phyloP scores from a whole-genome alignment of 805 yeast species.

The Candida easanensis region DNA sequence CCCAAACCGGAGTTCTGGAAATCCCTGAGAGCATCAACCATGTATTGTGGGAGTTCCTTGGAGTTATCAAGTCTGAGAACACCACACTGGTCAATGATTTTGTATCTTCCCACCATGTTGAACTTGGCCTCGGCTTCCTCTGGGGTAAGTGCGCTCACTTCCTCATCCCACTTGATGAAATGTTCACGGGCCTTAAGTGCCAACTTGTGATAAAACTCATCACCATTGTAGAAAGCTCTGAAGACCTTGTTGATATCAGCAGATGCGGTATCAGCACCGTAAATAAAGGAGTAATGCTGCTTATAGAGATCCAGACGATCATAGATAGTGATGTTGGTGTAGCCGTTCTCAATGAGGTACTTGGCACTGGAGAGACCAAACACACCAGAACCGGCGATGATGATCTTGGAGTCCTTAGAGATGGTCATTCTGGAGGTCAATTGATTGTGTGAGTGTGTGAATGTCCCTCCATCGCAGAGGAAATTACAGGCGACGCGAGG shows the following conservation, averaged over 20 bases:
- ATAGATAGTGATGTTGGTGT: constrained; percentile 35
- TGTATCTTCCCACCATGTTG: constrained; percentile 13
- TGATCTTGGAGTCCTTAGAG: constrained; percentile 24
- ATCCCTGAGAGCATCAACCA: constrained; percentile 9
- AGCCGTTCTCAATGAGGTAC: constrained; percentile 37
- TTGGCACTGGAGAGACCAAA: constrained; percentile 48
- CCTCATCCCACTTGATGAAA: constrained; percentile 18
- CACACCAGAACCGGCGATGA: constrained; percentile 49
- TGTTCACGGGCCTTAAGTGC: constrained; percentile 21
- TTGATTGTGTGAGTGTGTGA: no score
- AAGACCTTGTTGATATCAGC: constrained; percentile 40
- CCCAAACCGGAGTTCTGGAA: constrained; percentile 15
- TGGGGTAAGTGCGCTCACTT: constrained; percentile 1
- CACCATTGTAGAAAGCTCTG: constrained; percentile 37
- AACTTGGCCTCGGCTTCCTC: constrained; percentile 15
- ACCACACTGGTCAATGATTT: constrained; percentile 18
- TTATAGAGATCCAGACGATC: constrained; percentile 34
- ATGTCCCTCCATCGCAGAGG: no score
- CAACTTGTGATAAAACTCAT: constrained; percentile 31
- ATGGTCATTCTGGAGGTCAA: neutral
- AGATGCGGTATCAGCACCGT: constrained; percentile 42
- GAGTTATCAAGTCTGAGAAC: constrained; percentile 12
- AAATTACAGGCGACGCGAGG: neutral
- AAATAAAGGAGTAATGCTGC: constrained; percentile 29
- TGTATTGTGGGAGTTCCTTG: constrained; percentile 7